These are phyloP conservation scores for Moesziomyces antarcticus DNA, from an alignment of 1,284 basidiomycete species.

Conservation along the genomic window DNA sequence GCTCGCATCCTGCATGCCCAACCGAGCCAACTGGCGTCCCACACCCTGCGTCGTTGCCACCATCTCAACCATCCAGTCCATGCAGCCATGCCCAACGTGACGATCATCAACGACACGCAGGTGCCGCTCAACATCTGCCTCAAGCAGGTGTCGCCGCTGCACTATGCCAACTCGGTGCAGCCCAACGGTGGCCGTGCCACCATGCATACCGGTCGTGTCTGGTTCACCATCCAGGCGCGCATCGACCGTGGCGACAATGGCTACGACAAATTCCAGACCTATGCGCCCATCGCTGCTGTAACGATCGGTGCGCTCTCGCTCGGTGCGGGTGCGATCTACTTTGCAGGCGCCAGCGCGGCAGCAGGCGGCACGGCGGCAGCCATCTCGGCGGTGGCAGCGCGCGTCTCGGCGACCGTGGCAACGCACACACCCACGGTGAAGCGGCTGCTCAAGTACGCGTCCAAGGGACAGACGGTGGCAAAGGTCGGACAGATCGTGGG, in stretches of 20 bases:
- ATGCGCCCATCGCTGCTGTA: constrained; percentile 55
- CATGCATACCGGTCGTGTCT: constrained; percentile 51
- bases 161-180: constrained; percentile 54
- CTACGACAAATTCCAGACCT: constrained; percentile 55
- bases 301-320: constrained; percentile 47
- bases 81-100: constrained; percentile 48
- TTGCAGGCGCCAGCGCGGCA: constrained; percentile 46
- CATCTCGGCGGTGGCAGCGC: constrained; percentile 39
- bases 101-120: constrained; percentile 58
- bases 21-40: neutral
- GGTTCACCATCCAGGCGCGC: constrained; percentile 60
- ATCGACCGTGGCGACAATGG: constrained; percentile 52
- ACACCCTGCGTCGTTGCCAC: neutral
- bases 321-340: constrained; percentile 58
- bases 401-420: constrained; percentile 44
- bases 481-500: constrained; percentile 57
- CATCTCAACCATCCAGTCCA: neutral
- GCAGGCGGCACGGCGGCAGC: constrained; percentile 51
- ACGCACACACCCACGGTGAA: constrained; percentile 49
- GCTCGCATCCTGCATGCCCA: neutral
- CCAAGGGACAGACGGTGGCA: constrained; percentile 51
- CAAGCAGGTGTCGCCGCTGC: constrained; percentile 57
- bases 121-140: constrained; percentile 59
- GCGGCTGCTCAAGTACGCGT: constrained; percentile 51
- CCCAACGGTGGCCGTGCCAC: constrained; percentile 45